phyloP scores from a whole-genome alignment of 2,329 filamentous ascomycete genomes.

The Ophiostoma sp. region DNA sequence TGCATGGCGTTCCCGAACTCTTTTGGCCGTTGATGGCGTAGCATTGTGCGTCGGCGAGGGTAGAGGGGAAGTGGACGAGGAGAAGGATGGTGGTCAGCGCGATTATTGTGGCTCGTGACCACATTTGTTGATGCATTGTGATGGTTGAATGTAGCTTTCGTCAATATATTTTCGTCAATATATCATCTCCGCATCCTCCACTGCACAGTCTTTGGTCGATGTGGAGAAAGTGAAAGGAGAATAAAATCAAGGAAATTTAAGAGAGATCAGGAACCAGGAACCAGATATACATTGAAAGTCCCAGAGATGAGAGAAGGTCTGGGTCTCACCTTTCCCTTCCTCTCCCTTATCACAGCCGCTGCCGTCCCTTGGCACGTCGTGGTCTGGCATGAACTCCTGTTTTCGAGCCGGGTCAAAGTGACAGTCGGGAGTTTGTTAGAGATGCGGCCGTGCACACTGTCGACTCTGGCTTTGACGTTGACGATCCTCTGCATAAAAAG shows the following conservation, averaged over 20 bases:
- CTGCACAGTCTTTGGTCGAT: not conserved
- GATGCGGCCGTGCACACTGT: not conserved
- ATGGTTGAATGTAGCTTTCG: too few species aligned
- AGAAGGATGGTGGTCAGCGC: not conserved
- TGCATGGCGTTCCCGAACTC: conserved; percentile 28
- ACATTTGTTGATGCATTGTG: not conserved
- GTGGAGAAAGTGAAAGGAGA: not conserved
- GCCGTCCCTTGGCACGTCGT: conserved; percentile 6
- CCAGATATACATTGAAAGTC: not conserved
- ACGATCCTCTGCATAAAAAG: conserved; percentile 5
- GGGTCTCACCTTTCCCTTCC: not conserved
- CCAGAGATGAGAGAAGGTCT: not conserved
- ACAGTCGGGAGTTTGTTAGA: not conserved
- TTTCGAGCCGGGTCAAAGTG: not conserved
- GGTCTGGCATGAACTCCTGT: conserved; percentile 4
- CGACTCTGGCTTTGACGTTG: not conserved
- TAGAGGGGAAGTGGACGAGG: not conserved
- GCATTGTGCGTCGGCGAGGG: conserved; percentile 28
- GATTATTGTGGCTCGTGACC: not conserved
- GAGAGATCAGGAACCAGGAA: not conserved
- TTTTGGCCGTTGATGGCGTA: conserved; percentile 31
- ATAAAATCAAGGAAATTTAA: not conserved
- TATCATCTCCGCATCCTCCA: conserved; percentile 1
- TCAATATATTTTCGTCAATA: too few species aligned
- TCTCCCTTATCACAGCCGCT: too few species aligned